phyloP scores from a whole-genome alignment of 768 basidiomycete species.

The Kwoniella pini region DNA sequence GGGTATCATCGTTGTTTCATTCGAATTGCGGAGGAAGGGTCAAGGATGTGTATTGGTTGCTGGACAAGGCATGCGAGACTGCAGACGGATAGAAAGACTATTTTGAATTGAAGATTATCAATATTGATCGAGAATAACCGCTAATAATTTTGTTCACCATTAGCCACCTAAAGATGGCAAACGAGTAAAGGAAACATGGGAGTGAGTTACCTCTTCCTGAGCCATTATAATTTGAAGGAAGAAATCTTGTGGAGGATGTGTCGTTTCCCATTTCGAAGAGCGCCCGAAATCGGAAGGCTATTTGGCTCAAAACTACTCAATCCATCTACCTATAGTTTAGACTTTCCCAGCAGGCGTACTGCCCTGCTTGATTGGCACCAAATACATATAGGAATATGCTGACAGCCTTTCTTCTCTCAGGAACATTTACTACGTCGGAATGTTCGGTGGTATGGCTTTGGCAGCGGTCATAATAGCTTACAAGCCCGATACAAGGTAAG shows the following conservation, averaged over 20 bases:
- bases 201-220: slow-evolving; percentile 54
- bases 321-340: neutral
- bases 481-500: slow-evolving; percentile 90
- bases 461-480: slow-evolving; percentile 78
- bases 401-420: slow-evolving; percentile 11
- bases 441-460: slow-evolving; percentile 83
- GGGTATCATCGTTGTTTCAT: slow-evolving; percentile 23
- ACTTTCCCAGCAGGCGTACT: no score
- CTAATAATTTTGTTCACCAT: neutral
- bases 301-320: neutral
- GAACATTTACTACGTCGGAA: slow-evolving; percentile 81
- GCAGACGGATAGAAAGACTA: no score
- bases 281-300: neutral
- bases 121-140: no score
- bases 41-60: no score
- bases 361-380: no score
- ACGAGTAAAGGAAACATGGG: slow-evolving; percentile 86
- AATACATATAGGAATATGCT: no score
- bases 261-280: neutral
- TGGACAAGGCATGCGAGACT: no score
- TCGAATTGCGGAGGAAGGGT: neutral
- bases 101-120: no score
- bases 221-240: no score
- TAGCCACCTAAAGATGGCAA: slow-evolving; percentile 56
- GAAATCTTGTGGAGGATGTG: neutral